Conservation (phyloP, 345 rosid genomes). For the Populus pruinosa region DNA sequence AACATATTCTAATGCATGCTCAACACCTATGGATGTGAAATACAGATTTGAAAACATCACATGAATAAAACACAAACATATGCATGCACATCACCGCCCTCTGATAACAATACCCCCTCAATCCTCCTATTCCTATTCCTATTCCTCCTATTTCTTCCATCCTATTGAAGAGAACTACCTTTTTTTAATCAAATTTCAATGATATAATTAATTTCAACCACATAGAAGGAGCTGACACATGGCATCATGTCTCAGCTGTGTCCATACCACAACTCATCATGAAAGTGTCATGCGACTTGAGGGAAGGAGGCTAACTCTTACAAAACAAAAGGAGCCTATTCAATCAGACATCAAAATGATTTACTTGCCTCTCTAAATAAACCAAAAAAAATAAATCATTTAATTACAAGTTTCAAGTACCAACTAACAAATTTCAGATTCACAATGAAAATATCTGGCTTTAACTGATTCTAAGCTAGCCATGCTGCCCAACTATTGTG, state of each 20-base stretch:
- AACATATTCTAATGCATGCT: background rate
- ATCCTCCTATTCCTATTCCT: background rate
- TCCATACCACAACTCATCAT: background rate
- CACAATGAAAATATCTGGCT: background rate
- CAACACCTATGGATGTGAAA: background rate
- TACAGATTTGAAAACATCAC: background rate
- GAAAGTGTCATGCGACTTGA: background rate
- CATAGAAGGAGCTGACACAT: background rate
- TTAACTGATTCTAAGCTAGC: background rate
- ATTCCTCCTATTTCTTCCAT: background rate
- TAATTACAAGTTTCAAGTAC: background rate
- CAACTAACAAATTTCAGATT: background rate
- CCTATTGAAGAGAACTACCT: background rate
- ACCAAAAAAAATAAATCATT: background rate
- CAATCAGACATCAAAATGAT: background rate
- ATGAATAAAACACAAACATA: background rate
- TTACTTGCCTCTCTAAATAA: background rate
- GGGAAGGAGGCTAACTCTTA: background rate
- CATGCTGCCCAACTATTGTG: background rate
- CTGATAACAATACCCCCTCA: background rate
- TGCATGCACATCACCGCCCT: background rate
- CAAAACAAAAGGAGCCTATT: background rate
- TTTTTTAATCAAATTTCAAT: background rate
- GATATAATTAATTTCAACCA: background rate
- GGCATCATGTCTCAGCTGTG: background rate